These are phyloP conservation scores for Saccharomyces hybrid DNA, from an alignment of 1,139 yeast species.

Conservation along the genomic window DNA sequence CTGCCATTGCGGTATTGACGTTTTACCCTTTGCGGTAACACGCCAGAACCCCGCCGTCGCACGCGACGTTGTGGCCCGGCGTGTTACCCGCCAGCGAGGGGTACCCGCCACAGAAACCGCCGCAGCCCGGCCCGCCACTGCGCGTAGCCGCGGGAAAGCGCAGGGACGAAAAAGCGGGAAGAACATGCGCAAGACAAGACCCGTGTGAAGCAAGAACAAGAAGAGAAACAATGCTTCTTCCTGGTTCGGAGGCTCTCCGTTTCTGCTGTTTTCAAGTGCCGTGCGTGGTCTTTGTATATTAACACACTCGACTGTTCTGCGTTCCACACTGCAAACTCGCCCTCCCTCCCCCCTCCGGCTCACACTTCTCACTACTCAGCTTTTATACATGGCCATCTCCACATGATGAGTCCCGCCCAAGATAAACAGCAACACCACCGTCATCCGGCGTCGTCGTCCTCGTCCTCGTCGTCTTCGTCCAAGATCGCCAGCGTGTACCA, in stretches of 20 bases:
- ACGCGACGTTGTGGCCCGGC: too few relatives aligned
- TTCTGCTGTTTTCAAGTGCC: neutral
- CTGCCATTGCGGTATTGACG: neutral
- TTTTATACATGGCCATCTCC: neutral
- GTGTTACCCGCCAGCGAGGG: neutral
- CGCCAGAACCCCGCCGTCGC: too few relatives aligned
- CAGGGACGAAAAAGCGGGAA: neutral
- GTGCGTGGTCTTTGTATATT: neutral
- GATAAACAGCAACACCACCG: neutral
- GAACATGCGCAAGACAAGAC: neutral
- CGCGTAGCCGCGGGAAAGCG: neutral
- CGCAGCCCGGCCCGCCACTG: neutral
- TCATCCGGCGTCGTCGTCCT: neutral
- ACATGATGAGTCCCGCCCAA: neutral
- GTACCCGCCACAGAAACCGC: neutral
- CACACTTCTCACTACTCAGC: neutral
- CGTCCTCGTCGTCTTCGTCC: neutral
- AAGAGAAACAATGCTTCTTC: neutral
- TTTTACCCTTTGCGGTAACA: neutral
- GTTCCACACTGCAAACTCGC: too few relatives aligned
- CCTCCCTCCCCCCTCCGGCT: neutral
- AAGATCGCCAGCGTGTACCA: slow-evolving; percentile 24
- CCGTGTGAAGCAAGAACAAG: too few relatives aligned
- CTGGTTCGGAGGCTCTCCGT: neutral
- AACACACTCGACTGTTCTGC: neutral